Evolutionary conservation across 495 filamentous ascomycete genomes (phyloP).

Genomic region (Penicillium subrubescens): DNA sequence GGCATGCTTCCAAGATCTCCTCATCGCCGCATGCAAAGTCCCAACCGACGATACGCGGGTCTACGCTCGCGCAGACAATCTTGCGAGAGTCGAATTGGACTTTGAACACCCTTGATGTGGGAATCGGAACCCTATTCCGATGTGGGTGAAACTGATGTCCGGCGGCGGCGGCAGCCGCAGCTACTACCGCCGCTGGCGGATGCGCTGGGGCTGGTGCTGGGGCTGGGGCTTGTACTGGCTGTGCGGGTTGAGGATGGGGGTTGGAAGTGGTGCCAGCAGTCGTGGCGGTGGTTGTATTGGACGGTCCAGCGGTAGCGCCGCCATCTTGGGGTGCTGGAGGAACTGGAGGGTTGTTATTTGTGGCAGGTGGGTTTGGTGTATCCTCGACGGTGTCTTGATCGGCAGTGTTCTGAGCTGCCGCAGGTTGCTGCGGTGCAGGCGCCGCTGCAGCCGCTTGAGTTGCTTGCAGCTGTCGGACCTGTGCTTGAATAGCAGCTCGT

Average conservation of each 20-base stretch:
- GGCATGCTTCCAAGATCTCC: constrained; percentile 76
- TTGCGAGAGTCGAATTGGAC: constrained; percentile 93
- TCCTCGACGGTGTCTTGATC: constrained; percentile 1
- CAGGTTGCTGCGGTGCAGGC: background rate
- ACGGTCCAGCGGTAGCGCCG: background rate
- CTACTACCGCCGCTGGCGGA: background rate
- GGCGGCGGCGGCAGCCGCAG: background rate
- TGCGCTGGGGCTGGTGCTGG: background rate
- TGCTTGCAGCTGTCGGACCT: constrained; percentile 33
- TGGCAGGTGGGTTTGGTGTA: background rate
- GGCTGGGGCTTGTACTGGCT: constrained; percentile 1
- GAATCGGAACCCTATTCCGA: constrained; percentile 12
- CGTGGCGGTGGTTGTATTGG: background rate
- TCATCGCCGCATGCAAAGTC: constrained; percentile 92
- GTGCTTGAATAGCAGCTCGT: constrained; percentile 22
- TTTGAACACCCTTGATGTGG: constrained; percentile 83
- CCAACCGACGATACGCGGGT: constrained; percentile 92
- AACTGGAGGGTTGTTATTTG: background rate
- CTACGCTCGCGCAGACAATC: constrained; percentile 92
- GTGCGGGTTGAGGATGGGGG: constrained; percentile 3
- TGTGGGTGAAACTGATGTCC: constrained; percentile 23
- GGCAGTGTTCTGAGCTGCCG: background rate
- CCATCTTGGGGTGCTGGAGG: background rate
- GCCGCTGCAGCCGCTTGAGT: constrained; percentile 2
- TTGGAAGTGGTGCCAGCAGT: background rate